phyloP scores from a whole-genome alignment of 2,329 filamentous ascomycete genomes.

The Stachybotrys echinatus region DNA sequence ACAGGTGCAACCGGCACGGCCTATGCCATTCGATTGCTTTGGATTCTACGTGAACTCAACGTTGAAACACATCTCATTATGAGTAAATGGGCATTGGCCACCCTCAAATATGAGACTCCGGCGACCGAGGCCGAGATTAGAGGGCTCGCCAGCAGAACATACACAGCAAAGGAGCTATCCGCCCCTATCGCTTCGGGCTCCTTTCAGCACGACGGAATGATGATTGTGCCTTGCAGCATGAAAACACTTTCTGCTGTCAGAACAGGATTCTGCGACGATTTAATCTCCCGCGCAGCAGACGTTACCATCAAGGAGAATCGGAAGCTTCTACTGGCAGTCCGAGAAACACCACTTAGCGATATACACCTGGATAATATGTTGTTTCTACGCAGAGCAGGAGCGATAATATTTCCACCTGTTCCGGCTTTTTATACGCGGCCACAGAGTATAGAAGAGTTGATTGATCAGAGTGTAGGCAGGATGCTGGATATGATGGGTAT shows the following conservation, averaged over 20 bases:
- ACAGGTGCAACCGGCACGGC: constrained; percentile 44
- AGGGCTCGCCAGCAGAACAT: constrained; percentile 29
- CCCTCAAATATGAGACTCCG: constrained; percentile 40
- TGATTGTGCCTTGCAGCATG: constrained; percentile 41
- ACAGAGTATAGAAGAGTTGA: constrained; percentile 30
- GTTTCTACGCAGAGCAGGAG: constrained; percentile 26
- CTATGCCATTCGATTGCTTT: constrained; percentile 34
- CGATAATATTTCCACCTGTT: constrained; percentile 38
- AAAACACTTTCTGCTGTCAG: constrained; percentile 39
- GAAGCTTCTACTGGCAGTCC: constrained; percentile 29
- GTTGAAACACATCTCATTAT: constrained; percentile 43
- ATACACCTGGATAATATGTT: constrained; percentile 43
- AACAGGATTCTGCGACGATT: constrained; percentile 35
- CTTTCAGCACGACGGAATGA: constrained; percentile 38
- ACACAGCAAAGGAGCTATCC: constrained; percentile 36
- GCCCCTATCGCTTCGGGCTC: constrained; percentile 39
- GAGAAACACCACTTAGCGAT: constrained; percentile 41
- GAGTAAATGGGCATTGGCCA: constrained; percentile 42
- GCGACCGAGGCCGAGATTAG: constrained; percentile 28
- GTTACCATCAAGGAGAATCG: constrained; percentile 40
- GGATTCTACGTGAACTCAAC: constrained; percentile 31
- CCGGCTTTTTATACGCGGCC: constrained; percentile 38
- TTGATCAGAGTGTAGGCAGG: constrained; percentile 38
- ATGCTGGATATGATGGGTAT: constrained; percentile 38
- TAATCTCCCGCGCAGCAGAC: constrained; percentile 39